Base-by-base conservation (phyloP, 768 basidiomycete genomes). In the Sporobolomyces phaffii region DNA sequence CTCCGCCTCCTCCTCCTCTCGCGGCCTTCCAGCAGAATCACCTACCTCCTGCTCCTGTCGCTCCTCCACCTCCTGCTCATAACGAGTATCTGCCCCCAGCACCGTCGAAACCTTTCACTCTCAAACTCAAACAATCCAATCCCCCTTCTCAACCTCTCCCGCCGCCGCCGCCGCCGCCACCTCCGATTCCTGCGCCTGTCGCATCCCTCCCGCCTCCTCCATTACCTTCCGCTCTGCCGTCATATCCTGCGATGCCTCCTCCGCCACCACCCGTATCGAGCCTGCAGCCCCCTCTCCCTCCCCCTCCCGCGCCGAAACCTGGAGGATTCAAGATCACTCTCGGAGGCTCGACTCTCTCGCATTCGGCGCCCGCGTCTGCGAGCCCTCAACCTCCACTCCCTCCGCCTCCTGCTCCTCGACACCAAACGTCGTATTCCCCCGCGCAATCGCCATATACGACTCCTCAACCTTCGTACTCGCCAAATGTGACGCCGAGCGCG, bases 401-500 rank as follows among this genome's bases (percentile, higher is more conserved):
- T 22, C 33, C 52, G 24, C 52, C 62, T 17, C 47, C 38, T 5
- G 31, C 64, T 10, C 41, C 57, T 1, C 47, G 52, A 62, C 65
- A 68, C 7, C 75, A 49, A 34, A 62, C 59, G 20, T 28, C 69
- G 7, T 67, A 64, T 28, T 74, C 75, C 41, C 70, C 74, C 31
- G 78, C 79, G 66, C 70, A 77, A 22, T 64, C 75, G 1, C 76
- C 78, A 20, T 60, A 69, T 33, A 11, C 43, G 20, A 74, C 77
- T 22, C 74, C 80, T 14, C 79, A 79, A 48, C 75, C 75, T n/a
- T 49, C 74, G 28, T 64, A 77, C 13, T 28, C 40, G 0, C 47
- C 53, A 13, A 24, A 43, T 11, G 15, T 22, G 72, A 56, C 78
- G 79, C 47, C 85, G 82, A 69, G 70, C 80, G 17, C 84, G 82